Evolutionary conservation across 1,139 yeast genomes (phyloP), one percentile per base, ranked within the genome.

Genomic region (Taphrina wiesneri): DNA sequence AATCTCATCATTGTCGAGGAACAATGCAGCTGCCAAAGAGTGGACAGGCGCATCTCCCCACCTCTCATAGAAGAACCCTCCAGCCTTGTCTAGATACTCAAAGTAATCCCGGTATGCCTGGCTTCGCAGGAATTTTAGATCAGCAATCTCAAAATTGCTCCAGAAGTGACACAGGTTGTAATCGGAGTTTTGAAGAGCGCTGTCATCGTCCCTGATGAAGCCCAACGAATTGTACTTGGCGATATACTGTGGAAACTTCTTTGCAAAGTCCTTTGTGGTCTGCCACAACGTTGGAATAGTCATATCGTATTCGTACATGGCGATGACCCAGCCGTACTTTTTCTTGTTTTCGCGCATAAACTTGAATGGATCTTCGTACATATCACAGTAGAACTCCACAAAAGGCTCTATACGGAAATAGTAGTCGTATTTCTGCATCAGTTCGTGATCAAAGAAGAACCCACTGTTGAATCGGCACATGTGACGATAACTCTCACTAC

Each of bases 381-480:
- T 80, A 75, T 90, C 93, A 80, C 96, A 90, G 75, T 78, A 87
- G 67, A 90, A 81, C 73, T 83, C 81, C 74, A 89, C 84, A 73
- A 87, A 92, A 36, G 96, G 96, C 77, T 91, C 97, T 67, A 91
- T 96, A 77, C 97, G 86, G 97, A 97, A 91, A 80, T 90, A 91
- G 79, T 86, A 90, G 71, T 87, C 90, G 76, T 86, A 90, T 51
- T 87, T 86, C 68, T 80, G 81, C 82, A 90, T 78, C 60, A 88
- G 75, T 56, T 84, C 85, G 73, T 89, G 95, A 77, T 89, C 83
- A 81, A 84, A 91, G 79, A 91, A 90, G 77, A 90, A 89, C 0
- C 97, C 97, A 41, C 93, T 86, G 76, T 91, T 96, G 75, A 81
- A 91, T 74, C 97, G 86, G 77, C 97, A 91, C 97, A 91, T 91